These are phyloP conservation scores for Ammopiptanthus mongolicus DNA, from an alignment of 306 rosid species.

Conservation along the genomic window DNA sequence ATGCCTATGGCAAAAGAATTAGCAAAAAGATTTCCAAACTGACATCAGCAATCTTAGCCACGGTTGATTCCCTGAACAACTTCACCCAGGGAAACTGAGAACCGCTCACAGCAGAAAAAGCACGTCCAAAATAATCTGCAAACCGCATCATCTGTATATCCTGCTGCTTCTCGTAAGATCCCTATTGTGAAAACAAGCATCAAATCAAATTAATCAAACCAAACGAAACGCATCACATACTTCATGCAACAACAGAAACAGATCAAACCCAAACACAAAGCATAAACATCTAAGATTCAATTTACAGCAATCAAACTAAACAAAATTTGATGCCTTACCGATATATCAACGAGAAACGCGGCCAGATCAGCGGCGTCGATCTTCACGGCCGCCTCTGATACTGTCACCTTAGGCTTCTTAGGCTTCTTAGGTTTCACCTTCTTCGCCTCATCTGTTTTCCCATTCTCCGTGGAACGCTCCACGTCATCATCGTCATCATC, in stretches of 20 bases:
- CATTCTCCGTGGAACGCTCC: slow-evolving; percentile 44
- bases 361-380: slow-evolving; percentile 64
- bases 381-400: slow-evolving; percentile 81
- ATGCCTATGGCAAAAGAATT: background rate
- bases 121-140: slow-evolving; percentile 82
- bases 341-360: slow-evolving; percentile 52
- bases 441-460: slow-evolving; percentile 56
- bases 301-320: background rate
- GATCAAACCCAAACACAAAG: slow-evolving; percentile 42
- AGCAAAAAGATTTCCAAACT: slow-evolving; percentile 30
- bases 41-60: slow-evolving; percentile 81
- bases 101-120: slow-evolving; percentile 68
- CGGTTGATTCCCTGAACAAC: slow-evolving; percentile 68
- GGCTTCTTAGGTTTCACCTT: slow-evolving; percentile 79
- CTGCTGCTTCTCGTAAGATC: slow-evolving; percentile 56
- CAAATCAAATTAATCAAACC: background rate
- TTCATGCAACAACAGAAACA: slow-evolving; percentile 33
- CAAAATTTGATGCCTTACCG: slow-evolving; percentile 40
- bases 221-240: slow-evolving; percentile 1
- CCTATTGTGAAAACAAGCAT: slow-evolving; percentile 30
- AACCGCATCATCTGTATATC: slow-evolving; percentile 79
- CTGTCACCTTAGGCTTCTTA: slow-evolving; percentile 87
- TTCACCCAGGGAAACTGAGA: slow-evolving; percentile 97
- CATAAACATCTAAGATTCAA: background rate
- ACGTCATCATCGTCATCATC: slow-evolving; percentile 53